Base-by-base conservation (phyloP, 441 rosid genomes). In the Adansonia rubrostipa region DNA sequence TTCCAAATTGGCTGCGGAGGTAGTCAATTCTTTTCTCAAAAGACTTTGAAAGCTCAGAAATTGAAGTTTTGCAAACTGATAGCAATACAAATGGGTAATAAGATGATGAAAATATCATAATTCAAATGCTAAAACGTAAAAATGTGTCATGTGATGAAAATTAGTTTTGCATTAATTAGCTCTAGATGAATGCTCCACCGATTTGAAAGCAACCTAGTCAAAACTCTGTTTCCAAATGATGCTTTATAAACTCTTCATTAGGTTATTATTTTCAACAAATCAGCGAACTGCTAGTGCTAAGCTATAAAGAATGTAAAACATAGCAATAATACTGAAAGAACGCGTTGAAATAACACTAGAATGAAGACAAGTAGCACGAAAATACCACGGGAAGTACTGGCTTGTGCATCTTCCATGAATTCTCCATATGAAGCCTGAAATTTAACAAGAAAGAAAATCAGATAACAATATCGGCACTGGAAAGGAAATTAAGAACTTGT, bases 21-120 rank as follows among this genome's bases (percentile, higher is more conserved):
- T 8, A 70, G 74, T 76, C 82, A 60, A 87, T 80, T 61, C 80
- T 70, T 77, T 87, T 86, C 82, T 87, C 88, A 9, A 79, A 80
- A 17, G 92, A 87, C 72, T 80, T 84, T 45, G 85, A 79, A 54
- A 89, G 84, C 73, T 85, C 89, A 3, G 86, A 81, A 67, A 87
- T 84, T 76, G 92, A 57, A 54, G 84, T 81, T 84, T 87, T 89
- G 86, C 85, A 85, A 74, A 84, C 91, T 87, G 86, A 22, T 78
- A 77, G 71, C 76, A 44, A 33, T 17, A 60, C 40, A 75, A n/a
- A 58, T 50, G 36, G 24, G 11, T 20, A 64, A 73, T 63, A 53
- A 79, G 42, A 64, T 54, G 58, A 33, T 36, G 65, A 47, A 66
- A 54, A 9, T 45, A 19, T 74, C 44, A 60, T 33, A 44, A 10